Evolutionary conservation across 1,284 basidiomycete species (phyloP).

Genomic region (Athelia sp.): DNA sequence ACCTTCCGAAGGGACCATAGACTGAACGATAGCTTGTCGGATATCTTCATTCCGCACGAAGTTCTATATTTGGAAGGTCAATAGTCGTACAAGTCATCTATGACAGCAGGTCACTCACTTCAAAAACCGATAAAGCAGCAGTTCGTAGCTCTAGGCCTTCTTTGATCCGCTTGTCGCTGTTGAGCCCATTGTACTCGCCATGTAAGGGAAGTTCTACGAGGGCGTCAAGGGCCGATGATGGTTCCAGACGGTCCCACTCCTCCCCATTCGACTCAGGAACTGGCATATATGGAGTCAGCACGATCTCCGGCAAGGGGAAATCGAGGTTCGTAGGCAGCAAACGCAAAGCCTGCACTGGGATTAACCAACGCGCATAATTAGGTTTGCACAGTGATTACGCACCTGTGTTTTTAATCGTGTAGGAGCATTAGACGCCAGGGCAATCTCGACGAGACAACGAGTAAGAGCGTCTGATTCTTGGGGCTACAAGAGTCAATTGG

Average conservation of each 20-base stretch:
- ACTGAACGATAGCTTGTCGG: constrained; percentile 57
- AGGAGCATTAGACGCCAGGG: constrained; percentile 90
- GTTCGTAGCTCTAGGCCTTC: constrained; percentile 63
- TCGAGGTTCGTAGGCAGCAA: constrained; percentile 59
- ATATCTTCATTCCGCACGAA: constrained; percentile 70
- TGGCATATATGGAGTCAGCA: constrained; percentile 73
- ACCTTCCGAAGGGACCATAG: constrained; percentile 57
- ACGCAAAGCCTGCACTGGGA: constrained; percentile 47
- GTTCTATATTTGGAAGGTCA: constrained; percentile 39
- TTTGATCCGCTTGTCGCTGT: constrained; percentile 47
- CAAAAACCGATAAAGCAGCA: constrained; percentile 65
- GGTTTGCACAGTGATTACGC: constrained; percentile 8
- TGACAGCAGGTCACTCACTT: constrained; percentile 41
- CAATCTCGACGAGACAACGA: constrained; percentile 83
- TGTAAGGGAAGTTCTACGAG: constrained; percentile 70
- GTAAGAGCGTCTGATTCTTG: constrained; percentile 66
- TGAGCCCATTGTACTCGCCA: constrained; percentile 72
- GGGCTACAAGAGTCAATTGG: constrained; percentile 29
- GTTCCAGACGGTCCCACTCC: constrained; percentile 79
- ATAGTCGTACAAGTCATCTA: neutral
- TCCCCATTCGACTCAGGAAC: constrained; percentile 83
- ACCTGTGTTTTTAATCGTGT: constrained; percentile 83
- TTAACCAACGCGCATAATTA: constrained; percentile 6
- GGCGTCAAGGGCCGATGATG: constrained; percentile 70
- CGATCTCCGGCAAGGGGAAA: constrained; percentile 57